These are phyloP conservation scores for Agrostemma githago DNA, from an alignment of 148 eudicot genomes.

Conservation along the genomic window DNA sequence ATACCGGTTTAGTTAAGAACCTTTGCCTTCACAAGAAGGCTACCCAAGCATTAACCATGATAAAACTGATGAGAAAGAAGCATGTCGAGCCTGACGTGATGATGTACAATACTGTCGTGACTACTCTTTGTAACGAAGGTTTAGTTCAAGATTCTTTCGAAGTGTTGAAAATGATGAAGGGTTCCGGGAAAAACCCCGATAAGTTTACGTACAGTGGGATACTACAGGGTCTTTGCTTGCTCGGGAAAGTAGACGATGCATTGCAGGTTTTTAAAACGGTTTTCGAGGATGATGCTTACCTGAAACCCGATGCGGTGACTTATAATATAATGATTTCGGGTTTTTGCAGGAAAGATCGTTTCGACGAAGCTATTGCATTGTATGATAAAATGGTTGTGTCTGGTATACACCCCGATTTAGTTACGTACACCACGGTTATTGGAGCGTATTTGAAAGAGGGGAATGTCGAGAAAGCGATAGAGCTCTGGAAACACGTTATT, in stretches of 20 bases:
- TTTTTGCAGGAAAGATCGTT: slow-evolving; percentile 49
- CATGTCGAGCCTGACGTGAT: slow-evolving; percentile 41
- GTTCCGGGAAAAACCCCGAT: slow-evolving; percentile 47
- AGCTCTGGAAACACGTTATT: slow-evolving; percentile 48
- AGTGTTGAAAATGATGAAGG: slow-evolving; percentile 47
- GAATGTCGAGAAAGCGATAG: slow-evolving; percentile 42
- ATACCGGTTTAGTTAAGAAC: slow-evolving; percentile 46
- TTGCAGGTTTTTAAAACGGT: slow-evolving; percentile 38
- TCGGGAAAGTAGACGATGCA: slow-evolving; percentile 53
- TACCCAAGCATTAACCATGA: slow-evolving; percentile 44
- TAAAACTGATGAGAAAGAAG: slow-evolving; percentile 50
- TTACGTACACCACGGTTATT: slow-evolving; percentile 44
- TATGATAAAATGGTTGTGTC: slow-evolving; percentile 38
- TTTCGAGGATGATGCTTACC: slow-evolving; percentile 29
- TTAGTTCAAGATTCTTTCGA: slow-evolving; percentile 42
- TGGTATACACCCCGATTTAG: slow-evolving; percentile 25
- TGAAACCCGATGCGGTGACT: slow-evolving; percentile 40
- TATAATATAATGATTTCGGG: slow-evolving; percentile 47
- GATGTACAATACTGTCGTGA: slow-evolving; percentile 46
- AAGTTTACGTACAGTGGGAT: slow-evolving; percentile 39
- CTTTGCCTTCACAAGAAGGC: slow-evolving; percentile 47
- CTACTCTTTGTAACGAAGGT: slow-evolving; percentile 50
- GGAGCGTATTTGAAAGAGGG: slow-evolving; percentile 47
- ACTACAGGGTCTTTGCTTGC: slow-evolving; percentile 47
- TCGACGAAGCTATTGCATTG: slow-evolving; percentile 43